phyloP scores from a whole-genome alignment of 208 protist genomes.

The Cochliopodium minus region DNA sequence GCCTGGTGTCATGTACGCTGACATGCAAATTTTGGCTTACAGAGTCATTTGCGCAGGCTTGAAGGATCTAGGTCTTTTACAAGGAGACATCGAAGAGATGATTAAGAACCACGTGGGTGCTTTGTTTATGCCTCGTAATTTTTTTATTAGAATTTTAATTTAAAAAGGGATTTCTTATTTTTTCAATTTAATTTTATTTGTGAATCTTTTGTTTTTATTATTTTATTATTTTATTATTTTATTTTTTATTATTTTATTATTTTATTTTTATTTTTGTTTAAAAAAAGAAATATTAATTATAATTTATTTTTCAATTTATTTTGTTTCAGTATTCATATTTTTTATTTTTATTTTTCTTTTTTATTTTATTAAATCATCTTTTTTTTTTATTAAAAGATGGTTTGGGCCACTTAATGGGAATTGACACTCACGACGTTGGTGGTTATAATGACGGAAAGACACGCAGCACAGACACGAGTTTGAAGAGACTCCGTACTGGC shows the following conservation, averaged over 20 bases:
- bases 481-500: slow-evolving; percentile 59
- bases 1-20: slow-evolving; percentile 72
- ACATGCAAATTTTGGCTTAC: slow-evolving; percentile 78
- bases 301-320: too few species aligned
- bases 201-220: background rate
- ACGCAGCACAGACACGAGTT: slow-evolving; percentile 45
- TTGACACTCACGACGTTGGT: slow-evolving; percentile 75
- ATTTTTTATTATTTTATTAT: background rate
- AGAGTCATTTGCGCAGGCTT: slow-evolving; percentile 57
- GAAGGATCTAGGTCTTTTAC: slow-evolving; percentile 47
- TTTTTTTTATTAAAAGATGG: background rate
- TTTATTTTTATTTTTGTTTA: background rate
- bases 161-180: background rate
- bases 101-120: slow-evolving; percentile 65
- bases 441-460: slow-evolving; percentile 29
- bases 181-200: background rate
- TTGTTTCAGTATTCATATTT: background rate
- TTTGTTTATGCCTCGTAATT: slow-evolving; percentile 83
- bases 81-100: slow-evolving; percentile 61
- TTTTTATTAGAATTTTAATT: background rate
- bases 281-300: too few species aligned
- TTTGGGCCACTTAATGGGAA: slow-evolving; percentile 75
- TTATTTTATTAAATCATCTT: background rate
- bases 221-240: background rate
- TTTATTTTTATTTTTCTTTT: background rate